These are phyloP conservation scores for Allomyces arbusculus DNA, from an alignment of 192 early-diverging fungal species.

Conservation along the genomic window DNA sequence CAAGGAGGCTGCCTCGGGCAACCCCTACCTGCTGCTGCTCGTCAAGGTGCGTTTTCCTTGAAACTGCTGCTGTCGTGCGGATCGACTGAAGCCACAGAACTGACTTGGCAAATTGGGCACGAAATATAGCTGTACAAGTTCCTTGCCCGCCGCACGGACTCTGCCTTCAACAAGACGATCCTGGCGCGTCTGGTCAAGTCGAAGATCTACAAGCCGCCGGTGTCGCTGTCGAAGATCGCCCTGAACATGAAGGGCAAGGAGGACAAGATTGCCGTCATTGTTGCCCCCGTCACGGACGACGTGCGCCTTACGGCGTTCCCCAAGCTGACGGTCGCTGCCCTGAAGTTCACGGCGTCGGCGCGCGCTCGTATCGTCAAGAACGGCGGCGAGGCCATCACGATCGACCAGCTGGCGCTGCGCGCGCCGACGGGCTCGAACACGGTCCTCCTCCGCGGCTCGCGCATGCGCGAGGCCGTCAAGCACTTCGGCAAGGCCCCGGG, in stretches of 20 bases:
- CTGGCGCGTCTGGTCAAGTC: conserved; percentile 98
- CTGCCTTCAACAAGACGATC: conserved; percentile 97
- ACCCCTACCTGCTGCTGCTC: conserved; percentile 95
- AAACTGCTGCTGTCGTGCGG: too few species aligned
- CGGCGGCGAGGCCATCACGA: conserved; percentile 94
- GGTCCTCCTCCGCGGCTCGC: conserved; percentile 84
- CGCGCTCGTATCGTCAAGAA: conserved; percentile 95
- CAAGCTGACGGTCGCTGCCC: conserved; percentile 88
- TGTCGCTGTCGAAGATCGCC: conserved; percentile 76
- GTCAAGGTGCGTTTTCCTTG: conserved; percentile 70
- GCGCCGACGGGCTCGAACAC: conserved; percentile 91
- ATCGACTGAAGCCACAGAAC: too few species aligned
- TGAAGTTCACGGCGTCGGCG: conserved; percentile 86
- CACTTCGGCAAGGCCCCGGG: conserved; percentile 81
- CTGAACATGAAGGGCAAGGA: conserved; percentile 54
- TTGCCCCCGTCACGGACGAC: conserved; percentile 96
- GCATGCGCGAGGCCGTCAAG: conserved; percentile 95
- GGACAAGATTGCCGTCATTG: conserved; percentile 81
- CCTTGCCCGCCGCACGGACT: conserved; percentile 95
- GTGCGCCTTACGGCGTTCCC: conserved; percentile 65
- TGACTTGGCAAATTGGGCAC: neutral
- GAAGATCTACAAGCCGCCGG: conserved; percentile 84
- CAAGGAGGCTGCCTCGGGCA: conserved; percentile 71
- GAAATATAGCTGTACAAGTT: conserved; percentile 75
- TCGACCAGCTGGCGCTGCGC: conserved; percentile 97